Evolutionary conservation across 495 filamentous ascomycete genomes (phyloP).

Genomic region (Xylaria acuta): DNA sequence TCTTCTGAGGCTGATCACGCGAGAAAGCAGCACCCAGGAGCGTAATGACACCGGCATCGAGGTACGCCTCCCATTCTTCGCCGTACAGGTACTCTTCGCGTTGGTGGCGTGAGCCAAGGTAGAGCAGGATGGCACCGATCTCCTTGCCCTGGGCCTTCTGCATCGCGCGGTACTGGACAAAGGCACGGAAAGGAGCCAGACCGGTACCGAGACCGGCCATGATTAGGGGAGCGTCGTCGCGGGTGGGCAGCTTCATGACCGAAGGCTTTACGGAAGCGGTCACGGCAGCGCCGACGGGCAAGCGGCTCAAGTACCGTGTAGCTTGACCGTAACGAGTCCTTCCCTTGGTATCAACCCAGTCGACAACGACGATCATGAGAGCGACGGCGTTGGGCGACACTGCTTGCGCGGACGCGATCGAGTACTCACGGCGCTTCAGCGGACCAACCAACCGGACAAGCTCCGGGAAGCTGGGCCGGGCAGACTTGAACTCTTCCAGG

Average conservation of each 20-base stretch:
- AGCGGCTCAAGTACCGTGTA: constrained; percentile 80
- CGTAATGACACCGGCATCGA: constrained; percentile 93
- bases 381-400: constrained; percentile 85
- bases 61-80: constrained; percentile 99
- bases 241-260: constrained; percentile 91
- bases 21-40: constrained; percentile 94
- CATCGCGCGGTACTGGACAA: constrained; percentile 96
- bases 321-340: constrained; percentile 92
- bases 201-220: constrained; percentile 99
- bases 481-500: constrained; percentile 84
- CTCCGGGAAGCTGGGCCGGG: constrained; percentile 88
- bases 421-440: constrained; percentile 96
- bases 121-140: constrained; percentile 90
- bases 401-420: constrained; percentile 93
- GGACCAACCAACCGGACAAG: constrained; percentile 87
- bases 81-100: constrained; percentile 98
- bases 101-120: constrained; percentile 96
- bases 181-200: constrained; percentile 96
- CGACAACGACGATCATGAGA: constrained; percentile 97
- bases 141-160: constrained; percentile 94
- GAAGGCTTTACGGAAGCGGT: constrained; percentile 95
- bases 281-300: constrained; percentile 75
- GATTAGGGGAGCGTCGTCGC: constrained; percentile 88
- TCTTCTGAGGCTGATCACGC: constrained; percentile 95
- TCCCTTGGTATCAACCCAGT: constrained; percentile 88